A percentile compares a stretch with the other conserved stretches of the same genome.
Conservation (phyloP, 2,329 filamentous ascomycete species). For the Trichoderma asperellum region DNA sequence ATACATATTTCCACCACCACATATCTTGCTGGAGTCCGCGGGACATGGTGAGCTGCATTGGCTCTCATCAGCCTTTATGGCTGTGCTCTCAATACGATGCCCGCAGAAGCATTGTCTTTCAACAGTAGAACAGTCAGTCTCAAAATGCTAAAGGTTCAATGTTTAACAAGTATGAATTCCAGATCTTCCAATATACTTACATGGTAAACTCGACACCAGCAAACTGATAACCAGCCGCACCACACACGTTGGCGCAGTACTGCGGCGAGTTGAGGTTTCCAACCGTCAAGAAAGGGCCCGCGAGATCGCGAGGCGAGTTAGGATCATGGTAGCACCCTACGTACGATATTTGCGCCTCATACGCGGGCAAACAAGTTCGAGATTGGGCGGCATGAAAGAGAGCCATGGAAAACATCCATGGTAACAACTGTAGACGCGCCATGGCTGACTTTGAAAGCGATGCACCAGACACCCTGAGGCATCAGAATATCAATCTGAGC, state of each 20-base stretch:
- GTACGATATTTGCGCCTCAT: constrained; percentile 24
- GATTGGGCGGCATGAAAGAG: constrained; percentile 24
- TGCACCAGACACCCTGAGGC: not conserved
- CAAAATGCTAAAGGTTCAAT: not conserved
- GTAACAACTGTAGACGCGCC: constrained; percentile 14
- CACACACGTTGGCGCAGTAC: constrained; percentile 32
- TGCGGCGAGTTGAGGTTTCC: constrained; percentile 29
- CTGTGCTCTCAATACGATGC: constrained; percentile 27
- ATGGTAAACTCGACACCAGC: constrained; percentile 29
- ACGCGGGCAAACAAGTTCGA: constrained; percentile 28
- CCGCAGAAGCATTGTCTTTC: constrained; percentile 32
- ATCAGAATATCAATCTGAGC: constrained; percentile 1
- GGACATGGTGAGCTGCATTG: constrained; percentile 28
- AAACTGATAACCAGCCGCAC: constrained; percentile 30
- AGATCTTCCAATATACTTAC: constrained; percentile 8
- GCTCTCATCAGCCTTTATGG: constrained; percentile 29
- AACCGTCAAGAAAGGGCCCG: constrained; percentile 27
- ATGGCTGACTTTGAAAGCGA: constrained; percentile 14
- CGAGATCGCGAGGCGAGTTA: constrained; percentile 29
- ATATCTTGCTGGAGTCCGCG: constrained; percentile 27
- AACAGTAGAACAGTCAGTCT: not conserved
- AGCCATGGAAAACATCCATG: constrained; percentile 25
- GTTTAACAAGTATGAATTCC: not conserved
- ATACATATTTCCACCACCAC: constrained; percentile 29
- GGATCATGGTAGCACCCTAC: constrained; percentile 30